Evolutionary conservation across 257 asterid genomes (phyloP).

Genomic region (Nicotiana tomentosiformis): DNA sequence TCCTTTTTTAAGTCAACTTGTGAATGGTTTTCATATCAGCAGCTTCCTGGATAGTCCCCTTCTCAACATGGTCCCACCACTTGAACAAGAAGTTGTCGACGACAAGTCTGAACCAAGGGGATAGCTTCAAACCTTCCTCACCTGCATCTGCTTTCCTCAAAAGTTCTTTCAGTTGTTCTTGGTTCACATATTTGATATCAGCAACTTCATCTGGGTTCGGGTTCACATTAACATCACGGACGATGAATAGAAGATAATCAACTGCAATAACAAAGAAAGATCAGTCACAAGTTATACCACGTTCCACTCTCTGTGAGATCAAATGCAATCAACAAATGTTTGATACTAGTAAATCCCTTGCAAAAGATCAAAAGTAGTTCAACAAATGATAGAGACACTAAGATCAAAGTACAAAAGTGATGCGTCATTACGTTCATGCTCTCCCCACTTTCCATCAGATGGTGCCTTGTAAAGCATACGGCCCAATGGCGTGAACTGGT

Average conservation of each 20-base stretch:
- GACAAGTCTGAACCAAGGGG: slow-evolving; percentile 91
- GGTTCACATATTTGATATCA: slow-evolving; percentile 57
- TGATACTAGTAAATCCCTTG: neutral
- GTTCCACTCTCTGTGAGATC: neutral
- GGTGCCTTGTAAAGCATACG: slow-evolving; percentile 96
- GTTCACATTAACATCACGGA: slow-evolving; percentile 69
- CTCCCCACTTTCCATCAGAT: slow-evolving; percentile 98
- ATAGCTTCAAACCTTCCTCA: slow-evolving; percentile 64
- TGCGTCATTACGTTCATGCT: slow-evolving; percentile 64
- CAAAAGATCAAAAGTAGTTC: neutral
- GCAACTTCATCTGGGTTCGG: slow-evolving; percentile 95
- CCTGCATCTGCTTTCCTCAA: slow-evolving; percentile 81
- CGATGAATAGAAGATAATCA: slow-evolving; percentile 85
- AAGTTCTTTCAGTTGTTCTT: slow-evolving; percentile 57
- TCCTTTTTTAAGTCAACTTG: slow-evolving; percentile 39
- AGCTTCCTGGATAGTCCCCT: slow-evolving; percentile 54
- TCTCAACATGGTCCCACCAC: slow-evolving; percentile 94
- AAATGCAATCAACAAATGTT: neutral
- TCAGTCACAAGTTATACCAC: neutral
- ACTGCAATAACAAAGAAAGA: slow-evolving; percentile 36
- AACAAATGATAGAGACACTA: neutral
- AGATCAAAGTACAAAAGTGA: neutral
- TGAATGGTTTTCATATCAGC: slow-evolving; percentile 85
- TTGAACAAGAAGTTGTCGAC: slow-evolving; percentile 81
- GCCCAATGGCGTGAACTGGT: slow-evolving; percentile 74